These are phyloP conservation scores for Mrakia blollopis DNA, from an alignment of 768 basidiomycete genomes.

Conservation along the genomic window DNA sequence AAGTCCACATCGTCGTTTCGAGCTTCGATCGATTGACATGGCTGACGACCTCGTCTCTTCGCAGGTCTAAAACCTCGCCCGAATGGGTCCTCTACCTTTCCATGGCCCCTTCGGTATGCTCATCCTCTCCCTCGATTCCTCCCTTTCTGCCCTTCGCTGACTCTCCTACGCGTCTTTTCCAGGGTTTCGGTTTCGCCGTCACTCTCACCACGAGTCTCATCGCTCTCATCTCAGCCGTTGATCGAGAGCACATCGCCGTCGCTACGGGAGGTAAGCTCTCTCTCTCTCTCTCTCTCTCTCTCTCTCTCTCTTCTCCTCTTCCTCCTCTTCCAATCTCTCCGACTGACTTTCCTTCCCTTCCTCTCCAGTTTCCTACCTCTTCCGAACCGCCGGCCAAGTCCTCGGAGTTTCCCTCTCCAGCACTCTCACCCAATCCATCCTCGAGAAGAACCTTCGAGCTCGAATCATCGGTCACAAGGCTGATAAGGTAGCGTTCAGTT, in stretches of 20 bases:
- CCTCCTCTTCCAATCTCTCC: too few species aligned
- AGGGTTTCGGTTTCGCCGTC: slow-evolving; percentile 77
- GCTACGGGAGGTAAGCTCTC: slow-evolving; percentile 75
- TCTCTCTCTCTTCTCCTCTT: slow-evolving; percentile 17
- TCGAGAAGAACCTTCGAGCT: slow-evolving; percentile 62
- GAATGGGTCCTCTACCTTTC: slow-evolving; percentile 29
- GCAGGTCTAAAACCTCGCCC: slow-evolving; percentile 19
- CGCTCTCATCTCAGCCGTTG: slow-evolving; percentile 58
- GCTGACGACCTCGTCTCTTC: neutral
- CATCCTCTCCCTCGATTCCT: neutral
- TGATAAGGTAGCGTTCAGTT: slow-evolving; percentile 54
- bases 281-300: too few species aligned
- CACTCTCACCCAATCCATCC: slow-evolving; percentile 72
- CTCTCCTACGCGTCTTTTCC: slow-evolving; percentile 47
- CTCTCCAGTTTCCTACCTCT: slow-evolving; percentile 78
- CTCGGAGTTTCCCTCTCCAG: slow-evolving; percentile 86
- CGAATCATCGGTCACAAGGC: slow-evolving; percentile 74
- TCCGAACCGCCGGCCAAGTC: slow-evolving; percentile 90
- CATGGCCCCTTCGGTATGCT: slow-evolving; percentile 23
- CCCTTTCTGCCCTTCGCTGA: neutral
- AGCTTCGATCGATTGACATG: neutral
- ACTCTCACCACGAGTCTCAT: slow-evolving; percentile 81
- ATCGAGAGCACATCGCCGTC: slow-evolving; percentile 50
- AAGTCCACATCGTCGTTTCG: neutral
- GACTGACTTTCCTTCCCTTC: slow-evolving; percentile 16